A percentile compares a stretch with the other conserved stretches of the same genome.
phyloP scores from a whole-genome alignment of 768 basidiomycete species.

The Termitomyces sp. region DNA sequence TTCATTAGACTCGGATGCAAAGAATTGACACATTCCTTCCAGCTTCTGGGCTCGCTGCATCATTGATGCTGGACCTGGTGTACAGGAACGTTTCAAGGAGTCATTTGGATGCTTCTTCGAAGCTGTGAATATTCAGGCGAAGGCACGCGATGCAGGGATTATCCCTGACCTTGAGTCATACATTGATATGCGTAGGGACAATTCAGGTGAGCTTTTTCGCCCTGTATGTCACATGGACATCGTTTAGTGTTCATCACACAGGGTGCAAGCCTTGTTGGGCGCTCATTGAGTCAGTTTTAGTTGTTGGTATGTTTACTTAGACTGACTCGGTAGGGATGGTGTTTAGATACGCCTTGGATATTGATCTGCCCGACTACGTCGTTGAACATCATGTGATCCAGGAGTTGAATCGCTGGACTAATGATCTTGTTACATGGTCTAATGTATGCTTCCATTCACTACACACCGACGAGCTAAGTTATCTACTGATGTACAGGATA shows the following conservation, averaged over 20 bases:
- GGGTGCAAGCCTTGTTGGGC: constrained; percentile 76
- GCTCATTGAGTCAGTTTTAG: constrained; percentile 56
- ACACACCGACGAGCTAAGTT: background rate
- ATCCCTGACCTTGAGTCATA: constrained; percentile 75
- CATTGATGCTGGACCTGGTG: constrained; percentile 50
- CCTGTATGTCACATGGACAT: background rate
- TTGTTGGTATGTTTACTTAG: background rate
- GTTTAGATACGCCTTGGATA: constrained; percentile 55
- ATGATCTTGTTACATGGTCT: constrained; percentile 81
- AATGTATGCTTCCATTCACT: constrained; percentile 45
- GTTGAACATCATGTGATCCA: constrained; percentile 60
- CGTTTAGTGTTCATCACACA: constrained; percentile 1
- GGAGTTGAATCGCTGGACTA: constrained; percentile 65
- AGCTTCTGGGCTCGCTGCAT: constrained; percentile 73
- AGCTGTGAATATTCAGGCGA: constrained; percentile 61
- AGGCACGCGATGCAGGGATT: constrained; percentile 46
- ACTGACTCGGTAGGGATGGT: background rate
- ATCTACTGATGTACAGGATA: constrained; percentile 43
- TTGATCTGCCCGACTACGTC: constrained; percentile 70
- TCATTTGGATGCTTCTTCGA: constrained; percentile 68
- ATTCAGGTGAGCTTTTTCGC: constrained; percentile 46
- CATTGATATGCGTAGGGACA: constrained; percentile 71
- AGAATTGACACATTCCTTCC: constrained; percentile 8
- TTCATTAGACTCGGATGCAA: background rate
- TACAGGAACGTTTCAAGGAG: constrained; percentile 68